A percentile compares a stretch with the other conserved stretches of the same genome.
phyloP scores from a whole-genome alignment of 1,139 yeast genomes.

The Kurtzmaniella natalensis region DNA sequence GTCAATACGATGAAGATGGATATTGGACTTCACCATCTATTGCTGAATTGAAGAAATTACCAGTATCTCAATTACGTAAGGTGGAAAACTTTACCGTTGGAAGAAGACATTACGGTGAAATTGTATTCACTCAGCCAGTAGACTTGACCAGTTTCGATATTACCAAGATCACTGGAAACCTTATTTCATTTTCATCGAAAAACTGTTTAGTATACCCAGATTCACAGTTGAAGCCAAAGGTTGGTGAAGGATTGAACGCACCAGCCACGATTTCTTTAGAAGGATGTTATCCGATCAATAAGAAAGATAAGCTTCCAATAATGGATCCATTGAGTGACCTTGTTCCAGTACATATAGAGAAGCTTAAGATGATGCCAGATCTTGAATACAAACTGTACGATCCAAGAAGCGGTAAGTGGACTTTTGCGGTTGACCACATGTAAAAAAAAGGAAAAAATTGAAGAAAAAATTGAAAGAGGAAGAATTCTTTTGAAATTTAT shows the following conservation, averaged over 20 bases:
- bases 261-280: constrained; percentile 70
- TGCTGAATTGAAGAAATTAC: constrained; percentile 53
- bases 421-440: constrained; percentile 49
- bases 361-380: constrained; percentile 56
- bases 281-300: constrained; percentile 73
- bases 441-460: constrained; percentile 1
- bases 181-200: constrained; percentile 58
- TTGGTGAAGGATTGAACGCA: constrained; percentile 81
- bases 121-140: constrained; percentile 76
- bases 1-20: constrained; percentile 45
- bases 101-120: constrained; percentile 69
- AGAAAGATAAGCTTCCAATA: constrained; percentile 68
- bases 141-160: constrained; percentile 70
- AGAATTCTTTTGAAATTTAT: too few relatives aligned
- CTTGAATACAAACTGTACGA: constrained; percentile 74
- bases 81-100: constrained; percentile 75
- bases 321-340: constrained; percentile 75
- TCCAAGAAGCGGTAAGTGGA: constrained; percentile 78
- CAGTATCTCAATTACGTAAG: constrained; percentile 59
- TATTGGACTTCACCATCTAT: constrained; percentile 86
- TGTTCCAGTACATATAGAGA: constrained; percentile 63
- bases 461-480: not conserved
- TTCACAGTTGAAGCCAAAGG: constrained; percentile 51
- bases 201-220: constrained; percentile 75
- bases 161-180: constrained; percentile 55